phyloP scores from a whole-genome alignment of 2,329 filamentous ascomycete species.

The Colletotrichum karsti region DNA sequence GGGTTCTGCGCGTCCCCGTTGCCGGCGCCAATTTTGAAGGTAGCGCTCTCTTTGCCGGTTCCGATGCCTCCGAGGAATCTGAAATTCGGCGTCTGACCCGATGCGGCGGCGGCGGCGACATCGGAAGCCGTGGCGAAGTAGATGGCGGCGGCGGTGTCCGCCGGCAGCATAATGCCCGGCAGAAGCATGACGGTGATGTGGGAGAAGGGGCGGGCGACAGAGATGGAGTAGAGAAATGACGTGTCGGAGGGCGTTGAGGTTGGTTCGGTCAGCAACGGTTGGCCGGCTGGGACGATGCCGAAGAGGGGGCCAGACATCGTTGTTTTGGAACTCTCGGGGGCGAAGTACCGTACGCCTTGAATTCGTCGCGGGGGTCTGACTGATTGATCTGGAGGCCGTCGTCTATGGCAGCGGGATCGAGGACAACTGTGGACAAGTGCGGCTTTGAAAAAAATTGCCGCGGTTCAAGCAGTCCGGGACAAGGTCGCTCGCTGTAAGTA shows the following conservation, averaged over 20 bases:
- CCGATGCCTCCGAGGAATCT: slow-evolving; percentile 89
- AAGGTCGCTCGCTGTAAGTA: no score
- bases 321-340: no score
- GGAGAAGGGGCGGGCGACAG: slow-evolving; percentile 66
- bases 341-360: no score
- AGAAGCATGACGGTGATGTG: slow-evolving; percentile 92
- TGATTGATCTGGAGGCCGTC: no score
- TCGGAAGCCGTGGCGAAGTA: slow-evolving; percentile 73
- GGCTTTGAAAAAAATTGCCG: no score
- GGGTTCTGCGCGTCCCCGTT: slow-evolving; percentile 32
- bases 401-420: no score
- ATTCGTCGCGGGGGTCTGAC: no score
- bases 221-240: slow-evolving; percentile 64
- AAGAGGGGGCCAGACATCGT: slow-evolving; percentile 59
- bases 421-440: no score
- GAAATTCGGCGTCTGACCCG: slow-evolving; percentile 67
- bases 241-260: slow-evolving; percentile 61
- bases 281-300: slow-evolving; percentile 68
- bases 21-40: slow-evolving; percentile 76
- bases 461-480: no score
- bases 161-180: slow-evolving; percentile 77
- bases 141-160: slow-evolving; percentile 84
- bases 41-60: slow-evolving; percentile 88
- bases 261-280: slow-evolving; percentile 63
- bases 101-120: slow-evolving; percentile 46